Conservation (phyloP, 805 yeast species). For the Yarrowia sp. region DNA sequence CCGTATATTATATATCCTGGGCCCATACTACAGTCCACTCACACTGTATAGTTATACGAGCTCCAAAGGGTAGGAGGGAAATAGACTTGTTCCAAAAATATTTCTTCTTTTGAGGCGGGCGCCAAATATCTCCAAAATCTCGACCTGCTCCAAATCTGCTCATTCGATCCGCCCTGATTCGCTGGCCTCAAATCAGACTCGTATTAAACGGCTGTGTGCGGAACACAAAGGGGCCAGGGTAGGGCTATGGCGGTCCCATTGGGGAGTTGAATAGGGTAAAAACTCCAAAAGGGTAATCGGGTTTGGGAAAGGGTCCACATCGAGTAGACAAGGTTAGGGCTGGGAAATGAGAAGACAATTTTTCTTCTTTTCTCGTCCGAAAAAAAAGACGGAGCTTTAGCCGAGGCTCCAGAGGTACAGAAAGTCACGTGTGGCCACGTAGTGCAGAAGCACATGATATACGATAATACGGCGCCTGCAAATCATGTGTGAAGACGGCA, state of each 20-base stretch:
- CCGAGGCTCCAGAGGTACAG: not conserved
- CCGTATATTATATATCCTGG: not conserved
- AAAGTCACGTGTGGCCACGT: conserved; percentile 1
- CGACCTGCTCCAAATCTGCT: too few relatives aligned
- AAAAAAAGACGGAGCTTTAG: not conserved
- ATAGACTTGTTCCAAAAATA: not conserved
- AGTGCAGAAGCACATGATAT: not conserved
- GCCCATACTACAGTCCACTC: not conserved
- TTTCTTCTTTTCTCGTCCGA: too few relatives aligned
- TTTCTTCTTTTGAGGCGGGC: not conserved
- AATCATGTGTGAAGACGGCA: too few relatives aligned
- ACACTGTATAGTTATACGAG: not conserved
- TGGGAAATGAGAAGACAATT: too few relatives aligned
- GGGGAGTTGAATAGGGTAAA: too few relatives aligned
- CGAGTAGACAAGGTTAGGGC: too few relatives aligned
- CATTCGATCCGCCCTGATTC: not conserved
- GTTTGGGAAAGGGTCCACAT: too few relatives aligned
- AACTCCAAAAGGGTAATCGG: not conserved
- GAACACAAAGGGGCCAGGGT: not conserved
- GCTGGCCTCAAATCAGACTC: conserved; percentile 1
- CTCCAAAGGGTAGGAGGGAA: not conserved
- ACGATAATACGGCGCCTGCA: not conserved
- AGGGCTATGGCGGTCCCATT: too few relatives aligned
- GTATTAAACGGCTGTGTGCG: not conserved
- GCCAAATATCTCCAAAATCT: not conserved